A percentile compares a stretch with the other conserved stretches of the same genome.
phyloP scores from a whole-genome alignment of 2,329 filamentous ascomycete species.

The Herpotrichia juniperi region DNA sequence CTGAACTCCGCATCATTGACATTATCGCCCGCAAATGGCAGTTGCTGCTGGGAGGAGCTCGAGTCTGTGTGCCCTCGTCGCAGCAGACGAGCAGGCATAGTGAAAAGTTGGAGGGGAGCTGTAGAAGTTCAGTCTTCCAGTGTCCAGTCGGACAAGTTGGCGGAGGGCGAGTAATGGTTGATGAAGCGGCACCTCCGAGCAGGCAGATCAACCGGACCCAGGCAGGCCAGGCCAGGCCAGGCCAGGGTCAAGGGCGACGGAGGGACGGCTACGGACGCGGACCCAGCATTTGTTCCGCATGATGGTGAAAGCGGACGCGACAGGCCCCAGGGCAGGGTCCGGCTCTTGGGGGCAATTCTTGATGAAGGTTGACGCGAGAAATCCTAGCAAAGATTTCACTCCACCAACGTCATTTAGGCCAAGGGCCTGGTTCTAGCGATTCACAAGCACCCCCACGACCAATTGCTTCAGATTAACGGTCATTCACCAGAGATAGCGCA shows the following conservation, averaged over 20 bases:
- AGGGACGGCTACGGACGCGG: background rate
- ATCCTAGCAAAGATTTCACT: too few relatives aligned
- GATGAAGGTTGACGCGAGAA: too few relatives aligned
- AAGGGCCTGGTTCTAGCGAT: background rate
- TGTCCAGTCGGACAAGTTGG: background rate
- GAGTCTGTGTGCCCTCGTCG: conserved; percentile 23
- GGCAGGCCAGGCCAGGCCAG: background rate
- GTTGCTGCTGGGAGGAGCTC: conserved; percentile 25
- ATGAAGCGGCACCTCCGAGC: background rate
- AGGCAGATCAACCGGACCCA: background rate
- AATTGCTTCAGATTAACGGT: background rate
- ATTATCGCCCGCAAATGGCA: conserved; percentile 40
- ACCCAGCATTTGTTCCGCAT: background rate
- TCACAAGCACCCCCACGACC: background rate
- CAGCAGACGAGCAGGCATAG: conserved; percentile 30
- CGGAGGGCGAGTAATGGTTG: background rate
- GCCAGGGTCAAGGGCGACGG: too few relatives aligned
- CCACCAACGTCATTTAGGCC: background rate
- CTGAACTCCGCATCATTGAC: conserved; percentile 36
- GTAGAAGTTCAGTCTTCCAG: background rate
- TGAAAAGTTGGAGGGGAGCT: background rate
- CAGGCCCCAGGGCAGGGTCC: background rate
- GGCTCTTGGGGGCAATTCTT: background rate
- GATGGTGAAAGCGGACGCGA: background rate
- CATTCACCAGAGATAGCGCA: background rate